Conservation (phyloP, 1,139 yeast genomes). For the Meyerozyma athensensis region DNA sequence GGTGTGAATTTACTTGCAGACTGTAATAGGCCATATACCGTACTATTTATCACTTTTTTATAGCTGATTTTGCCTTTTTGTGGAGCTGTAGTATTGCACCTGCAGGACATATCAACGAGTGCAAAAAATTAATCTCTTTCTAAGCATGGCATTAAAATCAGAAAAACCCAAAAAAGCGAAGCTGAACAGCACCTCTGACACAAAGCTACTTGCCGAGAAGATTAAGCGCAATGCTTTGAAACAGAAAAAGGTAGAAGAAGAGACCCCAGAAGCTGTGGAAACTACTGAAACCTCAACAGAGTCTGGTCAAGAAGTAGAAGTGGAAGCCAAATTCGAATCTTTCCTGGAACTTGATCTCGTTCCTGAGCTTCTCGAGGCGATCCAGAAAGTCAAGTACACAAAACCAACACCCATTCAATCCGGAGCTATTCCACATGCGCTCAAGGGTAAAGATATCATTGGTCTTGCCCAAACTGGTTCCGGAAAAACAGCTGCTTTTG, state of each 20-base stretch:
- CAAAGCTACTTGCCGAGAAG: constrained; percentile 41
- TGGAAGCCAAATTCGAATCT: constrained; percentile 37
- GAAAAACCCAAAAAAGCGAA: constrained; percentile 8
- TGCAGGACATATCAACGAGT: not conserved
- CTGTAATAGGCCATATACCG: no score
- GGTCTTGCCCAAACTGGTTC: constrained; percentile 85
- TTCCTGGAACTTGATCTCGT: constrained; percentile 57
- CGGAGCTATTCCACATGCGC: constrained; percentile 87
- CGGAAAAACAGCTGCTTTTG: constrained; percentile 84
- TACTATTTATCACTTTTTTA: no score
- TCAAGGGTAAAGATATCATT: constrained; percentile 78
- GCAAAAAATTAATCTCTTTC: constrained; percentile 8
- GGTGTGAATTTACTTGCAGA: no score
- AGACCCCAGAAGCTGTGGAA: constrained; percentile 5
- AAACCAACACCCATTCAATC: constrained; percentile 89
- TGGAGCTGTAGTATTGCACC: not conserved
- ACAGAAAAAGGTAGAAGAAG: constrained; percentile 11
- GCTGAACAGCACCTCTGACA: constrained; percentile 15
- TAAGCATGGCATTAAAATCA: constrained; percentile 1
- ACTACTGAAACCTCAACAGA: not conserved
- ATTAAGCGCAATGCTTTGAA: constrained; percentile 51
- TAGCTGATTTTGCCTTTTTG: not conserved
- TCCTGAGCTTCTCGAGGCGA: constrained; percentile 78
- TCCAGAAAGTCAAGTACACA: constrained; percentile 58
- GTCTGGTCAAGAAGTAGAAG: constrained; percentile 15